Base-by-base conservation (phyloP, 1,284 basidiomycete genomes). In the Schizophyllum amplum region DNA sequence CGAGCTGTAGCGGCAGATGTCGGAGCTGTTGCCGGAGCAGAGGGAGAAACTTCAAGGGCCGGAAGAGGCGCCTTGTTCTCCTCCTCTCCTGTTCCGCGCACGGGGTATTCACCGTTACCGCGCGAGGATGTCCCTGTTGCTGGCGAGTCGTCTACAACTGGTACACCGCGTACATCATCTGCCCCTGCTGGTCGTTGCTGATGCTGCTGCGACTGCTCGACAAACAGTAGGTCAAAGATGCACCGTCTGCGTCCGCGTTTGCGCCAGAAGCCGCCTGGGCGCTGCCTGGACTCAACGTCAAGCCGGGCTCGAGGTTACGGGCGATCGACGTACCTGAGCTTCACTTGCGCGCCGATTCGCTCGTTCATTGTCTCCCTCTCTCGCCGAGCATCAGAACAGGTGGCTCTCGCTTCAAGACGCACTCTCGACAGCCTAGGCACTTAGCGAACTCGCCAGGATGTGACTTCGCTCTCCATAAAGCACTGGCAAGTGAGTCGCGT, bases 401-500 rank as follows among this genome's bases (percentile, higher is more conserved):
- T 99, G 96, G 0, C 97, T 97, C 67, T 95, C 94, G 62, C 90
- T 90, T 96, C 95, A 99, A 1, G 94, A 95, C 42, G 89, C 92
- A 66, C 90, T 94, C 75, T 99, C 95, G 76, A 75, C 97, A 99
- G 61, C 95, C 77, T 55, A 96, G 74, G 68, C 96, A 99, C 70
- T 99, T 99, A 20, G 96, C 95, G 73, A 99, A 99, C 71, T 99
- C 94, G 27, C 95, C 82, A 4, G 96, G 92, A 65, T 86, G 93
- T 22, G 81, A 77, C 71, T 99, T 96, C 96, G 98, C 64, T 84
- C 84, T 0, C 96, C 96, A 66, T 96, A 99, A 52, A 90, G 80
- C 93, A 97, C 87, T 90, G 49, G 59, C n/a, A 52, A 57, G 47
- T 55, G n/a, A n/a, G n/a, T 22, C 63, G 51, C 15, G 58, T 42